Evolutionary conservation across 208 protist species (phyloP).

Genomic region (Leishmania amazonensis): DNA sequence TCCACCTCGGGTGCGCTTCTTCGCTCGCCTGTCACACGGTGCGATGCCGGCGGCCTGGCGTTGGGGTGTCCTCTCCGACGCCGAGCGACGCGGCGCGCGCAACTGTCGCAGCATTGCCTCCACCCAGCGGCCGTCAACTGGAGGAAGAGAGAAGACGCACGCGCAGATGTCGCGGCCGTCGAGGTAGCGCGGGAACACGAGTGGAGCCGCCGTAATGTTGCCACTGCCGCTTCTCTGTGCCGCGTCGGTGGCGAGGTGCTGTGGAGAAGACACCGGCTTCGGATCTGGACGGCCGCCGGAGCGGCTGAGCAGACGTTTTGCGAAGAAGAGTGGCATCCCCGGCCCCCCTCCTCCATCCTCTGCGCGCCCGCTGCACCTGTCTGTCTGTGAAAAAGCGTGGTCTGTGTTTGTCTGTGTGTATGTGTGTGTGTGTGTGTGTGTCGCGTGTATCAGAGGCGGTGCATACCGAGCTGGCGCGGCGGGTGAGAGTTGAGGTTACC

Average conservation of each 20-base stretch:
- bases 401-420: background rate
- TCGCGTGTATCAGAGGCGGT: no score
- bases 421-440: background rate
- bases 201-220: background rate
- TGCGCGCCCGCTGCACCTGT: background rate
- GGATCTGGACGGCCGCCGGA: background rate
- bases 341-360: background rate
- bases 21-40: background rate
- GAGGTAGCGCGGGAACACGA: conserved; percentile 11
- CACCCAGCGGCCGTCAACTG: conserved; percentile 6
- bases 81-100: background rate
- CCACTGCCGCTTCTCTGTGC: background rate
- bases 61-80: background rate
- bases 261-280: background rate
- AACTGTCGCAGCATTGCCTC: conserved; percentile 1
- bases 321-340: conserved; percentile 13
- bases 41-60: background rate
- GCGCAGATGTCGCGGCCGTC: conserved; percentile 2
- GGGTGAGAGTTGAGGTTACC: background rate
- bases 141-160: conserved; percentile 4
- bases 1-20: background rate
- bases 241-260: background rate
- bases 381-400: background rate
- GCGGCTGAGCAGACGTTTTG: background rate
- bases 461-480: background rate